Percentiles rank a stretch among this genome's conserved stretches.
Evolutionary conservation across 805 yeast species (phyloP).

Genomic region (Pichia membranifaciens): DNA sequence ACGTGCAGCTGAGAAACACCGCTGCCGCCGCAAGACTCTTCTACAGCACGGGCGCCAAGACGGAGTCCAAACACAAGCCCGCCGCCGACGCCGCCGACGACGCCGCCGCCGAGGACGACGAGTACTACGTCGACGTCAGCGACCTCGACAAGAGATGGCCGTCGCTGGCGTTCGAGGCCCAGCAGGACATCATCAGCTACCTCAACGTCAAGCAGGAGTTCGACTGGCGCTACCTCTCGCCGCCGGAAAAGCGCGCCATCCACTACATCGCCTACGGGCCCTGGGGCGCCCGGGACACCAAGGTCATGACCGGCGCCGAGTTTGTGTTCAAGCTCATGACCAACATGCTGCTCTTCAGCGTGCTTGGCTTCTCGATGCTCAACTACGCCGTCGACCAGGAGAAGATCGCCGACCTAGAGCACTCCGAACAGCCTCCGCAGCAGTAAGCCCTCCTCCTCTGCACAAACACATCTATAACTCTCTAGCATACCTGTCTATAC

Average conservation of each 20-base stretch:
- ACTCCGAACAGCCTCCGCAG: no score
- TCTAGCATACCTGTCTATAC: no score
- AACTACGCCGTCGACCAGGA: constrained; percentile 30
- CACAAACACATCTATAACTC: no score
- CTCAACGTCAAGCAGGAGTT: constrained; percentile 33
- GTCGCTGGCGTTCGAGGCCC: constrained; percentile 29
- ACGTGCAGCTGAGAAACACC: no score
- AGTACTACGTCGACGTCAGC: constrained; percentile 27
- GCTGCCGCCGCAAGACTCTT: no score
- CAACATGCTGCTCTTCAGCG: constrained; percentile 29
- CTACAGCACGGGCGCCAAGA: background rate
- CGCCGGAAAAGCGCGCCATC: constrained; percentile 53
- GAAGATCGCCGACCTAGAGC: constrained; percentile 11
- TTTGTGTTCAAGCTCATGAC: constrained; percentile 30
- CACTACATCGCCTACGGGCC: constrained; percentile 54
- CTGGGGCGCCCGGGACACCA: constrained; percentile 53
- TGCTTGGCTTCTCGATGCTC: constrained; percentile 29
- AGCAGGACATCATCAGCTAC: constrained; percentile 32
- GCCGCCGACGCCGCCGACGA: background rate
- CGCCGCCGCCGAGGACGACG: constrained; percentile 20
- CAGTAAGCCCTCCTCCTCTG: no score
- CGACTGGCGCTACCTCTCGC: constrained; percentile 35
- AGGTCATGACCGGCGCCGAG: constrained; percentile 27
- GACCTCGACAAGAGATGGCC: constrained; percentile 31
- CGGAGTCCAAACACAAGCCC: background rate